Base-by-base conservation (phyloP, 2,329 filamentous ascomycete genomes). In the Cladosporium sp. region DNA sequence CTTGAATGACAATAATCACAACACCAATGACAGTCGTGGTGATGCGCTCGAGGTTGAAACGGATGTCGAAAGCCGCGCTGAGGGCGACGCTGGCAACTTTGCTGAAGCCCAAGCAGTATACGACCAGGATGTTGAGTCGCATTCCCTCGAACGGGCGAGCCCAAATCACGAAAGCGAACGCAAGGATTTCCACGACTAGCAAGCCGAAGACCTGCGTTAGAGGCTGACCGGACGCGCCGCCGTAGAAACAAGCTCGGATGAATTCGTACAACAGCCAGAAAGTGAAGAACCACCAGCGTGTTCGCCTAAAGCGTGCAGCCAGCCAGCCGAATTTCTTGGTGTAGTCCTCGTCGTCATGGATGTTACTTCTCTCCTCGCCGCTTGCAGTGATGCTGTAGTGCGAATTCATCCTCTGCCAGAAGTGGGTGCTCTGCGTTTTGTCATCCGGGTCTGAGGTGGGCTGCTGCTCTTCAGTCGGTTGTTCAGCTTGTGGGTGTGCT, bases 221-320 rank as follows among this genome's bases (percentile, higher is more conserved):
- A 0, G 85, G 80, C 50, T 76, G 80, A 13, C 73, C 73, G 15
- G 79, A 79, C 36, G 80, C 86, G 13, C 80, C 87, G 1, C 84
- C 87, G 44, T 89, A 76, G 63, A 91, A 86, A 61, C 83, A 84
- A 7, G 86, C 86, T 51, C 86, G 80, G 24, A 87, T 64, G 58
- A 90, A 83, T 60, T 89, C 85, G 66, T 90, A 89, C n/a, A 76
- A 63, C 9, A 88, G 66, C 77, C 86, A 89, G 45, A 78, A 73
- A 0, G 76, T 72, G 58, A 89, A 88, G 68, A 87, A 90, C 86
- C 86, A 90, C 87, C 87, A 91, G 54, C 80, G 74, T 2, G 80
- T 83, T 13, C 79, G 78, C 38, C 86, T 77, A 61, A 87, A 90
- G 15, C 85, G 81, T 36, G 83, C 80, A 7, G 80, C 79, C 1